Evolutionary conservation across 139 green algal species (phyloP).

Genomic region (Axilococcus clingmanii): DNA sequence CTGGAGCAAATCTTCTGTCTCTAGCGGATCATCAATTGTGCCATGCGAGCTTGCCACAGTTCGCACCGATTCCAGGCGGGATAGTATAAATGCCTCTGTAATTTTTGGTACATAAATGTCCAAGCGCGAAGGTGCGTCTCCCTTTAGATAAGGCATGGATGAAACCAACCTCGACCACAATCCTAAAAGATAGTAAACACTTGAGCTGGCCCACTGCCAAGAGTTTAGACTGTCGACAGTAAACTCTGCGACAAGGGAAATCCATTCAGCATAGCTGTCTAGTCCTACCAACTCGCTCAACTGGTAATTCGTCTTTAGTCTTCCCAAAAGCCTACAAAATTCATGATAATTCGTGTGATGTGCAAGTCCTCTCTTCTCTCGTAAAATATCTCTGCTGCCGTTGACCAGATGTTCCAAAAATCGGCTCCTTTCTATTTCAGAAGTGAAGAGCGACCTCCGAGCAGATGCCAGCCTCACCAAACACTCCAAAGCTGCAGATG

Average conservation of each 20-base stretch:
- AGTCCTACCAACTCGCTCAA: conserved; percentile 73
- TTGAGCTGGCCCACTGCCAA: conserved; percentile 74
- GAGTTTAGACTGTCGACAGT: conserved; percentile 70
- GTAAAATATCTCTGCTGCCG: conserved; percentile 60
- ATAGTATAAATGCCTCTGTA: conserved; percentile 82
- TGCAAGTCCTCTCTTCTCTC: conserved; percentile 53
- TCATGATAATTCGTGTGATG: conserved; percentile 96
- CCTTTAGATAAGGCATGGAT: conserved; percentile 90
- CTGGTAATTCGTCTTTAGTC: conserved; percentile 98
- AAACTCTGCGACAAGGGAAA: conserved; percentile 83
- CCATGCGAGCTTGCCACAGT: conserved; percentile 26
- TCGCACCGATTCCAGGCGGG: conserved; percentile 67
- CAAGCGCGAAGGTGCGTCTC: conserved; percentile 78
- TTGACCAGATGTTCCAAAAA: conserved; percentile 66
- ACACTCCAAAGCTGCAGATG: conserved; percentile 64
- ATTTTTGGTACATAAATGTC: conserved; percentile 90
- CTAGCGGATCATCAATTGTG: conserved; percentile 77
- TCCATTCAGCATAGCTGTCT: conserved; percentile 90
- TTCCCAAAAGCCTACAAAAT: conserved; percentile 87
- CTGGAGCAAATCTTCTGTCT: conserved; percentile 82
- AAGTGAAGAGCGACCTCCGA: conserved; percentile 79
- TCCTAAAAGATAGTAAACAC: conserved; percentile 85
- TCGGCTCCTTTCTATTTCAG: conserved; percentile 68
- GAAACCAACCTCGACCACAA: conserved; percentile 86
- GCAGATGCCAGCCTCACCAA: conserved; percentile 85